Percentiles rank a stretch among this genome's conserved stretches.
Conservation (phyloP, 352 stramenopile genomes). For the Globisporangium alternatum region DNA sequence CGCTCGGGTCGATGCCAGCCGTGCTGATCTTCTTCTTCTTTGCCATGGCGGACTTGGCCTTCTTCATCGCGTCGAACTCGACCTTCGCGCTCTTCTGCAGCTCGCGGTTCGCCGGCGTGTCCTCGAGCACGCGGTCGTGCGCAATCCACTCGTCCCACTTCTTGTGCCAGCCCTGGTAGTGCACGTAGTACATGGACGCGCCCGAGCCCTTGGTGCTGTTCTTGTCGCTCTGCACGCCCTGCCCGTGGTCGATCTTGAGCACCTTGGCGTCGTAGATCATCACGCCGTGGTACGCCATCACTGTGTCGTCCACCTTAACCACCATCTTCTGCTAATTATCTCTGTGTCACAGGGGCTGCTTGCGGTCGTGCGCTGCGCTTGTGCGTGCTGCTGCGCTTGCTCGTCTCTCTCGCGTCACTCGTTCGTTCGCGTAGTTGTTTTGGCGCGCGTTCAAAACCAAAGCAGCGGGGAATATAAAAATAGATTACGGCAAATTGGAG, state of each 20-base stretch:
- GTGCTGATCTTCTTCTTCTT: constrained; percentile 71
- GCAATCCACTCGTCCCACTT: constrained; percentile 91
- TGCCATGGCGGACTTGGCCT: constrained; percentile 36
- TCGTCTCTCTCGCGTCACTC: neutral
- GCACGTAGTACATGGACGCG: constrained; percentile 81
- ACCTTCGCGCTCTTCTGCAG: constrained; percentile 52
- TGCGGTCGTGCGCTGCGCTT: neutral
- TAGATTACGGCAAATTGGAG: no score
- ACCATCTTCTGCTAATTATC: constrained; percentile 28
- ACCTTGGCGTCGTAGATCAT: constrained; percentile 88
- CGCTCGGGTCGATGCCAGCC: constrained; percentile 43
- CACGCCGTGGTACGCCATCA: constrained; percentile 76
- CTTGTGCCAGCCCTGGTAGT: constrained; percentile 91
- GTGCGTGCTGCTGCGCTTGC: neutral
- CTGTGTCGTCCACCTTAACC: constrained; percentile 64
- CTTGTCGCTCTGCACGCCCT: constrained; percentile 38
- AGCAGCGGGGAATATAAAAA: no score
- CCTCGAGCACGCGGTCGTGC: constrained; percentile 66
- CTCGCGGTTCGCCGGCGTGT: constrained; percentile 49
- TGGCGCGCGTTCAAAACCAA: no score
- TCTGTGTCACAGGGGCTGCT: no score
- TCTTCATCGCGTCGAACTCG: constrained; percentile 26
- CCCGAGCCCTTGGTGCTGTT: constrained; percentile 16
- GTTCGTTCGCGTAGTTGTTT: neutral
- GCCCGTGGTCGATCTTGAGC: constrained; percentile 75